These are phyloP conservation scores for Picea abies DNA, from an alignment of 83 land plant genomes.

Conservation along the genomic window DNA sequence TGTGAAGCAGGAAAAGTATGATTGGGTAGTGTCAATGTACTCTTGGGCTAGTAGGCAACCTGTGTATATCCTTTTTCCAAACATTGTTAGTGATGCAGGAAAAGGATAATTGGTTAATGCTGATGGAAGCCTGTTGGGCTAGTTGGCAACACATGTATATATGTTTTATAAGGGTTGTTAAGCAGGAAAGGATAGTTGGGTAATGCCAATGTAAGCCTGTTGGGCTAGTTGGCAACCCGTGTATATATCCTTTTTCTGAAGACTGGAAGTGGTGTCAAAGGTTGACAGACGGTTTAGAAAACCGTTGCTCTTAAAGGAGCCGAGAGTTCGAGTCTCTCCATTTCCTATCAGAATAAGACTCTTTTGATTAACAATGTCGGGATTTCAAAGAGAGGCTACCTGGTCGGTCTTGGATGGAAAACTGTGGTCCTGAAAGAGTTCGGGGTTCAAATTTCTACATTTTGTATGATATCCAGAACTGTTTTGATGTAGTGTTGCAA, in stretches of 20 bases:
- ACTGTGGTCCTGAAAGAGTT: slow-evolving; percentile 73
- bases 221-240: slow-evolving; percentile 67
- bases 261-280: slow-evolving; percentile 76
- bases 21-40: too few species aligned
- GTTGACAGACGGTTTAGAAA: too few species aligned
- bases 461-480: slow-evolving; percentile 15
- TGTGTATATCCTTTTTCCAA: too few species aligned
- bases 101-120: too few species aligned
- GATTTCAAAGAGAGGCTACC: slow-evolving; percentile 29
- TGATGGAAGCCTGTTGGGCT: too few species aligned
- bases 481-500: not conserved
- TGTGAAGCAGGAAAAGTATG: too few species aligned
- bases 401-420: slow-evolving; percentile 57
- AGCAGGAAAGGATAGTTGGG: slow-evolving; percentile 46
- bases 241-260: slow-evolving; percentile 28
- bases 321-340: too few species aligned
- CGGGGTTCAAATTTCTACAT: slow-evolving; percentile 93
- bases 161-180: not conserved
- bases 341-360: not conserved
- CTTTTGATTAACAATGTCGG: not conserved
- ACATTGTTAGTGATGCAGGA: too few species aligned
- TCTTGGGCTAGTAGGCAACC: too few species aligned
- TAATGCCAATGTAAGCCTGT: slow-evolving; percentile 67
- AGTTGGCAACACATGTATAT: not conserved
- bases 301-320: too few species aligned